Percentiles rank a stretch among this genome's conserved stretches.
Evolutionary conservation across 2,329 filamentous ascomycete genomes (phyloP).

Genomic region (Talaromyces sp.): DNA sequence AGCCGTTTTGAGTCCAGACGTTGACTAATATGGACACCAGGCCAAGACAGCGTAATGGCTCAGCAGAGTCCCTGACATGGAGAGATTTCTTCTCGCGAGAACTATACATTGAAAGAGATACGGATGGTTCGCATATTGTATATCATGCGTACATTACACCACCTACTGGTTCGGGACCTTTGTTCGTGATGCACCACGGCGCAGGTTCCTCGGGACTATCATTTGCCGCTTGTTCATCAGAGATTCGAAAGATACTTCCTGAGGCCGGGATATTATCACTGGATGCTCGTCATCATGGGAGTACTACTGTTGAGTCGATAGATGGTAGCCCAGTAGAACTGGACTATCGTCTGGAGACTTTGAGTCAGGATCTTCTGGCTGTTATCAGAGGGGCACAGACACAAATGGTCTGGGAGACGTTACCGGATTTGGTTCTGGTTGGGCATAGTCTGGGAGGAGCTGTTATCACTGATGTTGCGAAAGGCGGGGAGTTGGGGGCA

Average conservation of each 20-base stretch:
- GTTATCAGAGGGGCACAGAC: constrained; percentile 63
- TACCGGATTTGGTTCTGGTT: constrained; percentile 75
- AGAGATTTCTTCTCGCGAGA: constrained; percentile 87
- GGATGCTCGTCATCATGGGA: constrained; percentile 83
- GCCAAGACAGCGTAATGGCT: constrained; percentile 42
- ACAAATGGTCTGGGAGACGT: constrained; percentile 64
- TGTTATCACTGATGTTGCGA: constrained; percentile 78
- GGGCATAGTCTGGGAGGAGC: constrained; percentile 92
- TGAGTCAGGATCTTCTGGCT: constrained; percentile 66
- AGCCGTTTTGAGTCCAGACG: not conserved
- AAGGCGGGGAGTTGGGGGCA: constrained; percentile 58
- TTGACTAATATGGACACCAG: not conserved
- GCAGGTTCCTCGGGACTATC: constrained; percentile 89
- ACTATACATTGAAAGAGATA: constrained; percentile 57
- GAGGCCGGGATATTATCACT: constrained; percentile 76
- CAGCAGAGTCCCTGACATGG: constrained; percentile 68
- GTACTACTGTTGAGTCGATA: constrained; percentile 43
- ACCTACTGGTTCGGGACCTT: constrained; percentile 64
- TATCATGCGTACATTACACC: constrained; percentile 88
- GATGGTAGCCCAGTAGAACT: constrained; percentile 36
- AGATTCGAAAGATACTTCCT: constrained; percentile 72
- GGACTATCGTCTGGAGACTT: constrained; percentile 67
- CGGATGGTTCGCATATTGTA: constrained; percentile 45
- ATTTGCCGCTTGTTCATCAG: constrained; percentile 74
- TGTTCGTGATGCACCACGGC: constrained; percentile 93